Base-by-base conservation (phyloP, 2,329 filamentous ascomycete genomes). In the Kalaharituber pfeilii region DNA sequence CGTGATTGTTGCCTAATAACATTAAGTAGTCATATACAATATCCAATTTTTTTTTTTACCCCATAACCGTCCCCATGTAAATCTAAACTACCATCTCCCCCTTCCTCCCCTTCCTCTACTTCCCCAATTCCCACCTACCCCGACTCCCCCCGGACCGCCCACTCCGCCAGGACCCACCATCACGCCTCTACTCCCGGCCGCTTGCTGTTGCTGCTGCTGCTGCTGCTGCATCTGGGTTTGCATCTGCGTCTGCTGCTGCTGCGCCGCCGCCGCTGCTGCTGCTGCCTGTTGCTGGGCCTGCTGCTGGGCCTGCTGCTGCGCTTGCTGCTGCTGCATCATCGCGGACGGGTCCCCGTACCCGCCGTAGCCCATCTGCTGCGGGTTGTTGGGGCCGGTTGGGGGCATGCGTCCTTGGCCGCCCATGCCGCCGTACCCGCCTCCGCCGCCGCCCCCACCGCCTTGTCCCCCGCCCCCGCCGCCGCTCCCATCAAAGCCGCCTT, bases 381-480 rank as follows among this genome's bases (percentile, higher is more conserved):
- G 42, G 24, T 47, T 47, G 5, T 25, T 25, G 3, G 42, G 42
- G 15, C 42, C 42, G 5, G 42, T 47, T 18, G 42, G 42, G 25
- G 42, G 5, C 42, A 47, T 47, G 18, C 42, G 15, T 22, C 29
- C 18, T 26, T 27, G 49, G 13, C 18, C n/a, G 13, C 49, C 29
- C 57, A 59, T 57, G 18, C 57, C 57, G n/a, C 56, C 53, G 44
- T 55, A 33, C 33, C 42, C 42, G 5, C 5, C 6, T 13, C 42
- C 42, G 25, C 11, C 42, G 29, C 56, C 54, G 11, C 39, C 53
- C 18, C 53, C 52, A 26, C 57, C 59, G 36, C 53, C 57, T 15
- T 56, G 54, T 24, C 54, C 42, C 2, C 58, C 58, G 8, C 56
- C 56, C 22, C 58, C 58, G 50, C 58, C 57, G 24, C 57, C 60